Evolutionary conservation across 805 yeast genomes (phyloP), one percentile per base, ranked within the genome.

Genomic region (Cephaloascus fragrans): DNA sequence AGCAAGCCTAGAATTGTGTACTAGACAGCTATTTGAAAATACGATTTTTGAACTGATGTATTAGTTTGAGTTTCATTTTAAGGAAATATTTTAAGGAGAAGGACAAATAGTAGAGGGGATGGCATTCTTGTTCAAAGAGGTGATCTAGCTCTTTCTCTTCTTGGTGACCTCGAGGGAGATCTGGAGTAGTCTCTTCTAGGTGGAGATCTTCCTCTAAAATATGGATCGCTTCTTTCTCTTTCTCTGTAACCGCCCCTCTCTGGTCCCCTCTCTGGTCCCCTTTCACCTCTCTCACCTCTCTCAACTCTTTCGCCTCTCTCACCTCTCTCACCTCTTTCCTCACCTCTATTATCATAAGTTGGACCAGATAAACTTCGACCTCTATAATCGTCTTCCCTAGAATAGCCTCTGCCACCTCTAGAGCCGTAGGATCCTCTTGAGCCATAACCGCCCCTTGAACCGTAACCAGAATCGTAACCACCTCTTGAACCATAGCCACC

Each of bases 101-200:
- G n/a, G n/a, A n/a, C n/a, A n/a, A n/a, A n/a, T n/a, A n/a, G n/a
- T n/a, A n/a, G n/a, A n/a, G n/a, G n/a, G n/a, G n/a, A n/a, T n/a
- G n/a, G n/a, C n/a, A n/a, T n/a, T n/a, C n/a, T n/a, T n/a, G n/a
- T n/a, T n/a, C n/a, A n/a, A n/a, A n/a, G n/a, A n/a, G n/a, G n/a
- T n/a, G n/a, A n/a, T n/a, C n/a, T n/a, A n/a, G n/a, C n/a, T 42
- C 47, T 44, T 6, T 42, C 42, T 41, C 50, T 52, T 29, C 52
- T 48, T 46, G 70, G 68, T 18, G 69, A 63, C 48, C 69, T 55
- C 36, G 66, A 60, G 41, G 61, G 53, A 18, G 58, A 61, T 39
- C 66, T 55, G 46, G 56, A 52, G 5, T 46, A 52, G 3, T 46
- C 43, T 14, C 47, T 39, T 37, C 49, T 55, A 10, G 65, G 56